These are phyloP conservation scores for Coemansia sp. DNA, from an alignment of 192 early-diverging fungal species.

Conservation along the genomic window DNA sequence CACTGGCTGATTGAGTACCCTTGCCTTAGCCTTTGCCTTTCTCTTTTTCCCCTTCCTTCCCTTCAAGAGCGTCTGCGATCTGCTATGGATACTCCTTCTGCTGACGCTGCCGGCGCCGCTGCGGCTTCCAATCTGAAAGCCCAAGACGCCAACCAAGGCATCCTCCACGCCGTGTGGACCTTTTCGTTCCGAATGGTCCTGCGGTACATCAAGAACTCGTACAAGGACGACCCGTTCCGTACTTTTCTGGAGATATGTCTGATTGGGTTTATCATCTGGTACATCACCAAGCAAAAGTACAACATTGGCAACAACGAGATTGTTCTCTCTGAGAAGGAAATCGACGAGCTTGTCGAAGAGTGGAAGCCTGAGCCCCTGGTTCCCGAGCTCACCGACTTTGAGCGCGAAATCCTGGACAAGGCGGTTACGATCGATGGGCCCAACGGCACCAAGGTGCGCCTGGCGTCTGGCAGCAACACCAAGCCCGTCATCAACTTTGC, in stretches of 20 bases:
- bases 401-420: constrained; percentile 73
- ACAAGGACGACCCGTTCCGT: constrained; percentile 93
- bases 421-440: constrained; percentile 68
- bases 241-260: constrained; percentile 79
- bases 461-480: constrained; percentile 42
- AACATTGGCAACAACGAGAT: constrained; percentile 73
- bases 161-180: constrained; percentile 43
- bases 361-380: constrained; percentile 97
- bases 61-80: not conserved
- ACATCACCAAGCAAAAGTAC: constrained; percentile 79
- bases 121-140: not conserved
- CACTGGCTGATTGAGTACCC: too few relatives aligned
- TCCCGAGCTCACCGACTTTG: constrained; percentile 65
- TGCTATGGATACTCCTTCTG: not conserved
- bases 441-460: constrained; percentile 48
- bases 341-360: constrained; percentile 90
- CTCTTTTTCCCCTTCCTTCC: too few relatives aligned
- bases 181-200: constrained; percentile 63
- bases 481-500: constrained; percentile 69
- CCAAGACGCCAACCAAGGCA: constrained; percentile 14
- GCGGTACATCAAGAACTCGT: constrained; percentile 81
- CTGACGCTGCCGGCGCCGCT: constrained; percentile 5
- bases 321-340: constrained; percentile 84
- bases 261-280: constrained; percentile 84
- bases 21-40: too few relatives aligned